Evolutionary conservation across 352 stramenopile genomes (phyloP).

Genomic region (Phytopythium vexans): DNA sequence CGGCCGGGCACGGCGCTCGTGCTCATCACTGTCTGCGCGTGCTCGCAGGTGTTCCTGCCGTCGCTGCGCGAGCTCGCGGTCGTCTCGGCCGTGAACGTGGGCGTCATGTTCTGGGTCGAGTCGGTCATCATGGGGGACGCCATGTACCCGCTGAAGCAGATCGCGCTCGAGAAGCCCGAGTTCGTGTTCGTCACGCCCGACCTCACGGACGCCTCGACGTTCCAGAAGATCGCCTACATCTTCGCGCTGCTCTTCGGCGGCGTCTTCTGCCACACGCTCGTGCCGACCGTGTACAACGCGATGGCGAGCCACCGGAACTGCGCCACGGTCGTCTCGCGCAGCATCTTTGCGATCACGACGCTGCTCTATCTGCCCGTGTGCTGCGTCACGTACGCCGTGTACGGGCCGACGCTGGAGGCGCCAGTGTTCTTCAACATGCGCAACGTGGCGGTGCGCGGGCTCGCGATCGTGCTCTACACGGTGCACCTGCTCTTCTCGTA

Average conservation of each 20-base stretch:
- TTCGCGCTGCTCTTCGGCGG: slow-evolving; percentile 63
- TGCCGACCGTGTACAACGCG: slow-evolving; percentile 75
- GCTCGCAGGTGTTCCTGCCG: slow-evolving; percentile 65
- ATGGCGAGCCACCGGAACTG: slow-evolving; percentile 64
- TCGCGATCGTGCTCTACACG: slow-evolving; percentile 73
- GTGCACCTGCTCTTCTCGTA: slow-evolving; percentile 76
- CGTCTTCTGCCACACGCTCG: slow-evolving; percentile 67
- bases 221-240: slow-evolving; percentile 68
- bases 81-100: slow-evolving; percentile 72
- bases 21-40: slow-evolving; percentile 46
- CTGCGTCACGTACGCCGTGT: slow-evolving; percentile 72
- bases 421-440: slow-evolving; percentile 85
- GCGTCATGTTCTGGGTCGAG: slow-evolving; percentile 78
- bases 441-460: slow-evolving; percentile 63
- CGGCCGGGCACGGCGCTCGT: slow-evolving; percentile 52
- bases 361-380: slow-evolving; percentile 74
- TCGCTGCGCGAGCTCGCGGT: slow-evolving; percentile 55
- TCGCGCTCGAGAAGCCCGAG: slow-evolving; percentile 50
- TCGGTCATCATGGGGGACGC: slow-evolving; percentile 78
- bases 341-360: slow-evolving; percentile 44
- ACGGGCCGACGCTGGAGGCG: slow-evolving; percentile 67
- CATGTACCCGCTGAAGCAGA: slow-evolving; percentile 81
- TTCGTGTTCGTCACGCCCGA: slow-evolving; percentile 71
- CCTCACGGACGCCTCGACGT: slow-evolving; percentile 41
- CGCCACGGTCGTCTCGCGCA: slow-evolving; percentile 40